Base-by-base conservation (phyloP, 345 rosid species). In the Brassica carinata region DNA sequence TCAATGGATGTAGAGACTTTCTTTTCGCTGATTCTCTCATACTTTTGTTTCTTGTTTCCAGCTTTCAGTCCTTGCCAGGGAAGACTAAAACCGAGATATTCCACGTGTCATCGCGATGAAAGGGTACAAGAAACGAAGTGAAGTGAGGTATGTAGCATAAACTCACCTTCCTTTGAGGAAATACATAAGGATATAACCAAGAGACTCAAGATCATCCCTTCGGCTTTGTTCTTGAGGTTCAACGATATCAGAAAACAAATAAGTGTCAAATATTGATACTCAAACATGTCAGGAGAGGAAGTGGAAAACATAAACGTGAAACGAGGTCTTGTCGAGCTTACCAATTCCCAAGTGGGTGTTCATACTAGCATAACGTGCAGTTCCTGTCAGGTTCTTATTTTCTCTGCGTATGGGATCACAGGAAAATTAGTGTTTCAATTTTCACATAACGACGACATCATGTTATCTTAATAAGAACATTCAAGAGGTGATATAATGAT, bases 161-260 rank as follows among this genome's bases (percentile, higher is more conserved):
- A 63, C 59, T 63, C 64, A 84, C 92, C 92, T 87, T 86, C 92
- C 92, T 71, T 85, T 88, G 76, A 94, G 84, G 71, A 94, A 94
- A 72, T 94, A 94, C 92, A 94, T 87, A 67, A 94, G 94, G 67
- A 90, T 94, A 74, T 89, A 94, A 71, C 98, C 98, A 81, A 94
- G 97, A 69, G 98, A 94, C 79, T 94, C 97, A 33, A 94, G 83
- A 88, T 94, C 98, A 89, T 94, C 98, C 83, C 98, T 89, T 74
- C 98, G 90, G 83, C 92, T 89, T 87, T 89, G 92, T 72, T 89
- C 92, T 89, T 82, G 19, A 51, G 43, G 45, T 64, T 76, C 29
- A 43, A 1, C 65, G 40, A 40, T 26, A 18, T 18, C 75, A 81
- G 64, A 53, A 64, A 81, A 66, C n/a, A 67, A 70, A 70, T 10